Evolutionary conservation across 257 asterid species (phyloP), one percentile per base, ranked within the genome.

Genomic region (Henckelia pumila): DNA sequence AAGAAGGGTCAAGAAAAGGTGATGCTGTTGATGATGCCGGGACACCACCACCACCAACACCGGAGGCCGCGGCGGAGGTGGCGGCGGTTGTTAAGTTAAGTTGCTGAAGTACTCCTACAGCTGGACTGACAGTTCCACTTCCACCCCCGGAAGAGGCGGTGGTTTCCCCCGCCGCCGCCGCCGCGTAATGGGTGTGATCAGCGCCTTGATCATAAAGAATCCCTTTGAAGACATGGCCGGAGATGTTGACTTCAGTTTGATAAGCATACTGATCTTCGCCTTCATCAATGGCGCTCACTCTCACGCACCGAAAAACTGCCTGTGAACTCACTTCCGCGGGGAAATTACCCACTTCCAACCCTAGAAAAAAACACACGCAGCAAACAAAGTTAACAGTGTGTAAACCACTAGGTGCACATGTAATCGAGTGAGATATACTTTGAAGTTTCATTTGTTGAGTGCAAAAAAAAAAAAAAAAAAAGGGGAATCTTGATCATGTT

Each of bases 211-310:
- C 88, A 22, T 83, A 75, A 2, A 83, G 66, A 64, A 83, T 80
- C 53, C 85, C 88, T 25, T 79, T 83, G 59, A 80, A 83, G 5
- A 83, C 78, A 56, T 83, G 88, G 2, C 88, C 88, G 0, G 85
- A 83, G 0, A 83, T 73, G 70, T 75, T 82, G 19, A 82, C 84
- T 20, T 81, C 84, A 5, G 87, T 75, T 49, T 82, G 87, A 58
- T 83, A 83, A 0, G 85, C 88, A 7, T 72, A 83, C 53, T 75
- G 79, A 53, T 83, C 85, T 7, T 83, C 85, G 8, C 63, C 59
- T 32, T 77, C 83, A 20, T 83, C 85, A 23, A 77, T 66, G 55
- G 88, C 74, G 67, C 88, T 83, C 71, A 83, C 81, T 49, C 88
- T 71, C 11, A 83, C 88, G 70, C 88, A 80, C 19, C 81, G 81